A percentile compares a stretch with the other conserved stretches of the same genome.
These are phyloP conservation scores for Talaromyces sp. DNA, from an alignment of 2,329 filamentous ascomycete genomes.

Conservation along the genomic window DNA sequence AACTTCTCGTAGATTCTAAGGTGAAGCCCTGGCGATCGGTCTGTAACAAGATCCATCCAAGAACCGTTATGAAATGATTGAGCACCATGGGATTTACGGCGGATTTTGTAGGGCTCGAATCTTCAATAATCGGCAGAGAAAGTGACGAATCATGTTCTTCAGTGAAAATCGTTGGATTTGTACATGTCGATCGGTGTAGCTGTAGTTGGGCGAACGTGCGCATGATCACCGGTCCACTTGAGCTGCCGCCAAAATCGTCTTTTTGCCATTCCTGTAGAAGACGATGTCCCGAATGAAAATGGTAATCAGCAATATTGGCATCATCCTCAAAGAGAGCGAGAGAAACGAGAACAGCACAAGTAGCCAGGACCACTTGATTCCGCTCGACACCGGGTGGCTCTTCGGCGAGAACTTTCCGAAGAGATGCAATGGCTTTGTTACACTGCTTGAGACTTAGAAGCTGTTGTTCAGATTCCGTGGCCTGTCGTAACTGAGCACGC, in stretches of 20 bases:
- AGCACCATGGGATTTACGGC: neutral
- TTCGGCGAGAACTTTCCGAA: neutral
- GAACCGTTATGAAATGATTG: neutral
- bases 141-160: neutral
- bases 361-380: neutral
- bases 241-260: neutral
- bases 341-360: neutral
- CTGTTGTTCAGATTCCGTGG: neutral
- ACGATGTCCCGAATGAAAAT: neutral
- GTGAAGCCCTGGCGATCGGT: neutral
- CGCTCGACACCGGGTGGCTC: neutral
- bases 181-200: neutral
- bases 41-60: neutral
- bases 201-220: neutral
- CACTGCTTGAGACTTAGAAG: neutral
- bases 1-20: neutral
- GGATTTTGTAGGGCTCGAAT: neutral
- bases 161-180: neutral
- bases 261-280: neutral
- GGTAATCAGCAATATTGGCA: neutral
- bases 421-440: neutral
- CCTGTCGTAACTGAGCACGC: neutral
- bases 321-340: neutral
- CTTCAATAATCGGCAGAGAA: neutral
- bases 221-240: neutral